Evolutionary conservation across 176 grass and related monocot genomes (phyloP), one percentile per base, ranked within the genome.

Genomic region (Luzula sylvatica): DNA sequence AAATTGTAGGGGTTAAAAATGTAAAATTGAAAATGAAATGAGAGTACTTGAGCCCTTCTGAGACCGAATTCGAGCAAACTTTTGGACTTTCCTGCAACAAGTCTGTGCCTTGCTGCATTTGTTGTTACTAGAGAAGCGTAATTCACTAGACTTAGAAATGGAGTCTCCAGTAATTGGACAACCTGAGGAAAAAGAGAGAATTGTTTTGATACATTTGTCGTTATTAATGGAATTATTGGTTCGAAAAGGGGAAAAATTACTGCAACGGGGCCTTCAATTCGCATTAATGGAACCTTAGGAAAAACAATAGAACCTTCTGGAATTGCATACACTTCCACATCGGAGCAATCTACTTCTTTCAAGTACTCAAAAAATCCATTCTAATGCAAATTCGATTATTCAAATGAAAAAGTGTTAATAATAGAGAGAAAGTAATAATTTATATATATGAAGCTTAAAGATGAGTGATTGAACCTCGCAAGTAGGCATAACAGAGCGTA

Each of bases 71-170:
- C 90, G 38, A 96, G 73, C 53, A 96, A 65, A 65, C 69, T 82
- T 52, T 89, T 96, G n/a, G 78, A 70, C 65, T 96, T 82, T 45
- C 90, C 90, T 42, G 90, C 77, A 39, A 96, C 76, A 61, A 82
- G 71, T 38, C 81, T 70, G 66, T 96, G 90, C 29, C 90, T 66
- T 58, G 90, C 81, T 41, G 90, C 90, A 74, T 96, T 96, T 70
- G 90, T 96, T 15, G 84, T 86, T 63, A 96, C 90, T 65, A 96
- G 72, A 14, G 90, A 96, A 20, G 90, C 84, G 73, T 96, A 96
- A 53, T 96, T 96, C 26, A 96, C 80, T 18, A 96, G 81, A 71
- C 63, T 79, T 56, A 96, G 20, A 67, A 96, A 96, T 61, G 90
- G 84, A 68, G 90, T 96, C 67, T 89, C 90, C 58, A 96, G 84